These are phyloP conservation scores for Glarea lozoyensis DNA, from an alignment of 495 filamentous ascomycete genomes.

Conservation along the genomic window DNA sequence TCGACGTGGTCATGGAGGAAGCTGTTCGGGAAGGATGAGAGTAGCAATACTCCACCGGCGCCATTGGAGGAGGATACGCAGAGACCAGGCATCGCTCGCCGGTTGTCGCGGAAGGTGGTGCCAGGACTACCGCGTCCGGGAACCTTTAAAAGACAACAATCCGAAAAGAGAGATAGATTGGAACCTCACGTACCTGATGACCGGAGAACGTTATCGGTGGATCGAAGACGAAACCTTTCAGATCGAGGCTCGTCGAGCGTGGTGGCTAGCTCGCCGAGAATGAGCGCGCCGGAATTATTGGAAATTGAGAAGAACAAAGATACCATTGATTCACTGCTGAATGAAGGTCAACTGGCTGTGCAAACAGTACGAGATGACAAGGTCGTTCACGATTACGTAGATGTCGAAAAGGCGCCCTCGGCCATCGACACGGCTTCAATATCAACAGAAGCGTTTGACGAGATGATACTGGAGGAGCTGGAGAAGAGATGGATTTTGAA, in stretches of 20 bases:
- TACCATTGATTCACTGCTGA: conserved; percentile 10
- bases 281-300: conserved; percentile 18
- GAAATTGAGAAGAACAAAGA: conserved; percentile 8
- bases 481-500: conserved; percentile 93
- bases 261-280: conserved; percentile 2
- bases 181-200: conserved; percentile 53
- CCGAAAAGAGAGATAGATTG: conserved; percentile 66
- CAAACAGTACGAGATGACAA: conserved; percentile 9
- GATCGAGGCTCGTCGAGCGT: conserved; percentile 11
- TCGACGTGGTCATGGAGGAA: conserved; percentile 24
- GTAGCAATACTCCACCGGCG: conserved; percentile 1
- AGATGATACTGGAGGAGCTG: conserved; percentile 67
- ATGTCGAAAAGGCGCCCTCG: conserved; percentile 11
- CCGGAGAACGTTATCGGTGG: conserved; percentile 65
- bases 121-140: conserved; percentile 65
- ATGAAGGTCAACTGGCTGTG: not conserved
- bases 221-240: conserved; percentile 28
- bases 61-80: conserved; percentile 7
- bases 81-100: conserved; percentile 38
- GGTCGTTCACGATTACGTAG: conserved; percentile 9
- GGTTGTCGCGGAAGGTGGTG: conserved; percentile 62
- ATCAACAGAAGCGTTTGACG: conserved; percentile 42
- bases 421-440: conserved; percentile 29
- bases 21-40: conserved; percentile 23
- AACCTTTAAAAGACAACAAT: conserved; percentile 74